phyloP scores from a whole-genome alignment of 371 early-diverging fungal species.

The Mucor lusitanicus region DNA sequence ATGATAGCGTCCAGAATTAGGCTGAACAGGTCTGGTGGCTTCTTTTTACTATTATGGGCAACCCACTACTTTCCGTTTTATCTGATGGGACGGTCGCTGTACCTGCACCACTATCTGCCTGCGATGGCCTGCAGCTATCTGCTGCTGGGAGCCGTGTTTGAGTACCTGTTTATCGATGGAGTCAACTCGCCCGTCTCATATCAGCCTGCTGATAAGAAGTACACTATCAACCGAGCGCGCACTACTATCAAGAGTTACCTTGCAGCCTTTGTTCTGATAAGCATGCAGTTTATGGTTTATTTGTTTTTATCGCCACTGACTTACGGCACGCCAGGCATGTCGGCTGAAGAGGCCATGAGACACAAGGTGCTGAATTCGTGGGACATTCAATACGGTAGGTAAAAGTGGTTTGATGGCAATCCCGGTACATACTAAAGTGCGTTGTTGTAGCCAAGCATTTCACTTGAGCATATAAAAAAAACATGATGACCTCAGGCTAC shows the following conservation, averaged over 20 bases:
- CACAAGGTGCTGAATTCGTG: constrained; percentile 72
- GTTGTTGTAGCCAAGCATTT: neutral
- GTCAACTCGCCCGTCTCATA: constrained; percentile 50
- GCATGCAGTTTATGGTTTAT: constrained; percentile 52
- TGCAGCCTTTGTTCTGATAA: constrained; percentile 44
- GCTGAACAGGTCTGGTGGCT: constrained; percentile 80
- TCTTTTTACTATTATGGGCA: constrained; percentile 86
- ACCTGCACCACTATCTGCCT: constrained; percentile 98
- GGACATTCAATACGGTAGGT: constrained; percentile 75
- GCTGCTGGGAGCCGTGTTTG: constrained; percentile 60
- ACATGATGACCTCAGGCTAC: neutral
- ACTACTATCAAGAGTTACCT: constrained; percentile 25
- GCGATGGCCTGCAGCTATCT: constrained; percentile 80
- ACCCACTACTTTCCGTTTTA: constrained; percentile 97
- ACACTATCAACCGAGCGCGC: neutral
- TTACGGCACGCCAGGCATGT: constrained; percentile 55
- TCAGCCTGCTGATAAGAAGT: neutral
- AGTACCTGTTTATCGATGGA: constrained; percentile 58
- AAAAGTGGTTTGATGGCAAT: neutral
- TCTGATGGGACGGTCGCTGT: constrained; percentile 93
- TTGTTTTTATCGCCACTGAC: constrained; percentile 58
- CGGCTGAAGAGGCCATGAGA: constrained; percentile 48
- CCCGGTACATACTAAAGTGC: neutral
- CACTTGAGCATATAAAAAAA: neutral
- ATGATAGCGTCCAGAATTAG: constrained; percentile 62